phyloP scores from a whole-genome alignment of 2,329 filamentous ascomycete genomes.

The Phyllosticta capitalensis region DNA sequence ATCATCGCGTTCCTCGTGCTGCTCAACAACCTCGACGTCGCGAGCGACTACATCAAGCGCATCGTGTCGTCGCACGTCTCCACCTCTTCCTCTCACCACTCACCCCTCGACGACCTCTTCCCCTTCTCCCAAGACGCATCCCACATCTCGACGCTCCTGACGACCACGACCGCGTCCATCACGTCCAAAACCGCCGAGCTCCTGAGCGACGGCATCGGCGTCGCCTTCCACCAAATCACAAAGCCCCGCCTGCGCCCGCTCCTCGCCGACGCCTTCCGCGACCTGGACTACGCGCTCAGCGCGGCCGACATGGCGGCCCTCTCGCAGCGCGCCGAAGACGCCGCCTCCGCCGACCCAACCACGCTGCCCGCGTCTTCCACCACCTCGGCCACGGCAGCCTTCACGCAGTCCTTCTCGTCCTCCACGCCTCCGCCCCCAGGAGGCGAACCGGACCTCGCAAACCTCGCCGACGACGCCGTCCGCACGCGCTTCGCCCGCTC shows the following conservation, averaged over 20 bases:
- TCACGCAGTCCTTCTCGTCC: constrained; percentile 24
- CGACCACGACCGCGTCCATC: constrained; percentile 62
- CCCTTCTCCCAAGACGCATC: constrained; percentile 68
- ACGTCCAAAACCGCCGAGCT: constrained; percentile 71
- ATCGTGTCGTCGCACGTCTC: constrained; percentile 65
- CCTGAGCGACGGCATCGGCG: constrained; percentile 71
- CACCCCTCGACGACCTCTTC: constrained; percentile 54
- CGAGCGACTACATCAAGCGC: constrained; percentile 79
- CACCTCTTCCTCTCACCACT: constrained; percentile 4
- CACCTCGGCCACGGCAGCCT: constrained; percentile 5
- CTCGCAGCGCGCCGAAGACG: constrained; percentile 22
- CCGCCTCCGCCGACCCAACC: constrained; percentile 2
- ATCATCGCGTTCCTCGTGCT: constrained; percentile 84
- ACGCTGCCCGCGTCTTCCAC: not conserved
- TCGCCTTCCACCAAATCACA: constrained; percentile 79
- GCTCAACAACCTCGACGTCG: constrained; percentile 90
- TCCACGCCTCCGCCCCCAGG: constrained; percentile 30
- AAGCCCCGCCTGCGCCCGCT: constrained; percentile 77
- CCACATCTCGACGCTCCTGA: constrained; percentile 59
- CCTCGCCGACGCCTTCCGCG: constrained; percentile 79
- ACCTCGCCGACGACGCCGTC: constrained; percentile 52
- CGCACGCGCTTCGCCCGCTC: constrained; percentile 70
- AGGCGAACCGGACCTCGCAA: constrained; percentile 25
- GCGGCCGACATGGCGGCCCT: constrained; percentile 46
- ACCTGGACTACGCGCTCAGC: constrained; percentile 68